Conservation (phyloP, 2,329 filamentous ascomycete genomes). For the Cordyceps cateniannulata region DNA sequence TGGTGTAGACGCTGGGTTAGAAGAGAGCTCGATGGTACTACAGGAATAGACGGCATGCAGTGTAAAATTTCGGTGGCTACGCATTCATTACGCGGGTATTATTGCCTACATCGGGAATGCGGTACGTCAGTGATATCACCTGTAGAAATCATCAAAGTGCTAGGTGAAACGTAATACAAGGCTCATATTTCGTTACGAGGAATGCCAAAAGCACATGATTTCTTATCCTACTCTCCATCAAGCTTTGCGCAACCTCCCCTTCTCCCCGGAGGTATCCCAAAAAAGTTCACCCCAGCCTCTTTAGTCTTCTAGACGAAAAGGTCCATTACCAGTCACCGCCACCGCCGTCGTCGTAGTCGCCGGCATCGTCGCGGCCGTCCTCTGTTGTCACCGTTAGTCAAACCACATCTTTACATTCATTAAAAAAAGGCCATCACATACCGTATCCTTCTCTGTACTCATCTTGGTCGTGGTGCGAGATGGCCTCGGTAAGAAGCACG, state of each 20-base stretch:
- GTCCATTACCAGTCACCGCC: conserved; percentile 21
- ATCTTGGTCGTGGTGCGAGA: conserved; percentile 55
- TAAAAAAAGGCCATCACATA: conserved; percentile 20
- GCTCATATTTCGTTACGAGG: background rate
- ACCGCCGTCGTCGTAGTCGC: conserved; percentile 25
- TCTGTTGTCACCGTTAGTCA: conserved; percentile 14
- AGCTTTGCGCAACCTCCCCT: too few species aligned
- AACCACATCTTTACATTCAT: too few species aligned
- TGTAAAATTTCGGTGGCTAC: background rate
- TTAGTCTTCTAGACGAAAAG: background rate
- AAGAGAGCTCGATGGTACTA: background rate
- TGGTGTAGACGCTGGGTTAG: background rate
- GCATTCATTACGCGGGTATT: background rate
- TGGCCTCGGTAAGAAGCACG: conserved; percentile 60
- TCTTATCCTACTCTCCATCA: too few species aligned
- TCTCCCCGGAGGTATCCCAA: too few species aligned
- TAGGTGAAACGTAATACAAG: background rate
- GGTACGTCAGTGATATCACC: background rate
- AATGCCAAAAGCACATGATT: background rate
- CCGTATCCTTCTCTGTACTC: conserved; percentile 43
- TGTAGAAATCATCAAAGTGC: background rate
- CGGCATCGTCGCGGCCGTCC: conserved; percentile 26
- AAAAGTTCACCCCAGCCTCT: background rate
- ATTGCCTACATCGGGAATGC: background rate
- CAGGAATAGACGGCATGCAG: background rate